A percentile compares a stretch with the other conserved stretches of the same genome.
Conservation (phyloP, 768 basidiomycete genomes). For the Xerocomellus intermedius region DNA sequence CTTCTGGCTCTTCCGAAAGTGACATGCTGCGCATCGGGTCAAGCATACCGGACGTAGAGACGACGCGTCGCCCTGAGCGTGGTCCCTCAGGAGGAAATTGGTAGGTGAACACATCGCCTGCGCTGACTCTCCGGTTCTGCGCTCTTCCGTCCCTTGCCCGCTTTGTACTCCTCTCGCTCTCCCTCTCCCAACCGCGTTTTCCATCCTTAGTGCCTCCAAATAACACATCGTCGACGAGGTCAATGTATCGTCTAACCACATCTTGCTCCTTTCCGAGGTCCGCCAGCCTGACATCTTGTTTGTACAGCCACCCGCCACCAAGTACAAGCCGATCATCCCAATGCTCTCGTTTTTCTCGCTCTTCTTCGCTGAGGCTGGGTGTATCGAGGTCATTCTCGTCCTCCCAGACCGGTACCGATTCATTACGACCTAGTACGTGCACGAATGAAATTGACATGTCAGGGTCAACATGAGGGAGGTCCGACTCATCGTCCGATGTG, state of each 20-base stretch:
- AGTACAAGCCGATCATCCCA: conserved; percentile 84
- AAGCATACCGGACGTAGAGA: conserved; percentile 57
- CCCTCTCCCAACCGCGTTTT: conserved; percentile 48
- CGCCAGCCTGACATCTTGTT: conserved; percentile 55
- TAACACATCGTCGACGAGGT: conserved; percentile 77
- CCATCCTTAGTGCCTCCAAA: conserved; percentile 59
- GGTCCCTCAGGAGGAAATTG: conserved; percentile 20
- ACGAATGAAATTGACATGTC: conserved; percentile 69
- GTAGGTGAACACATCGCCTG: conserved; percentile 30
- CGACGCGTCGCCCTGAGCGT: conserved; percentile 44
- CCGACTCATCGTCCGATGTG: conserved; percentile 38
- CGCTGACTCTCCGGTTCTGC: conserved; percentile 34
- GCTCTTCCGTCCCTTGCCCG: conserved; percentile 40
- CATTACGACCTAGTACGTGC: conserved; percentile 62
- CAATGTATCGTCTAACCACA: conserved; percentile 60
- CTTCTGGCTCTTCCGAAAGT: conserved; percentile 57
- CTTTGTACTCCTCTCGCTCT: conserved; percentile 45
- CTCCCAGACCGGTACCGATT: conserved; percentile 79
- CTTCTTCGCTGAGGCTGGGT: conserved; percentile 46
- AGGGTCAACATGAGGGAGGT: conserved; percentile 42
- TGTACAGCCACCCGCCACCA: conserved; percentile 82
- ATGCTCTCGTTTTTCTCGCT: conserved; percentile 57
- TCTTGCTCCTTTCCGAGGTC: conserved; percentile 57
- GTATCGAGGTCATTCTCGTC: conserved; percentile 53
- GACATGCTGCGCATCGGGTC: conserved; percentile 49